Percentiles rank a stretch among this genome's conserved stretches.
phyloP scores from a whole-genome alignment of 1,139 yeast genomes.

The Ashbya aceris region DNA sequence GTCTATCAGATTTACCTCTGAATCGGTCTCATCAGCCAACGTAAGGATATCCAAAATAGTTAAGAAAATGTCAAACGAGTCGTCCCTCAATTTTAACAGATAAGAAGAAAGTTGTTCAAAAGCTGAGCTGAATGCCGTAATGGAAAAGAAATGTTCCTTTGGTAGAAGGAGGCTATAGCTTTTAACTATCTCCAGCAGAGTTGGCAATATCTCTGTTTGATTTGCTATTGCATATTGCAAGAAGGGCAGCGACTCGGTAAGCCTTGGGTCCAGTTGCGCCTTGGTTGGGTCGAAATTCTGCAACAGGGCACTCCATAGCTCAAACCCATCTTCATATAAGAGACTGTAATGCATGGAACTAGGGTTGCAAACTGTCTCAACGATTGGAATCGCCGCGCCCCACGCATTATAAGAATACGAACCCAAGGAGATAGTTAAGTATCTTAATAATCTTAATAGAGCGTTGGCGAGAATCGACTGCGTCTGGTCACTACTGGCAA shows the following conservation, averaged over 20 bases:
- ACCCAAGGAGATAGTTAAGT: conserved; percentile 57
- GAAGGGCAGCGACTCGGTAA: conserved; percentile 25
- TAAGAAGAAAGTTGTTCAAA: conserved; percentile 49
- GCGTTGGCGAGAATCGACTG: conserved; percentile 65
- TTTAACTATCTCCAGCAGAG: conserved; percentile 57
- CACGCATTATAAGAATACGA: conserved; percentile 51
- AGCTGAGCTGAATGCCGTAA: conserved; percentile 33
- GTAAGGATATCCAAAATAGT: conserved; percentile 50
- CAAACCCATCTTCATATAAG: conserved; percentile 80
- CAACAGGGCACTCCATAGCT: conserved; percentile 67
- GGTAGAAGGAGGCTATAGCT: conserved; percentile 60
- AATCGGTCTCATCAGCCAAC: conserved; percentile 19
- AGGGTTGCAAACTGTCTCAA: conserved; percentile 56
- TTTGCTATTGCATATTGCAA: conserved; percentile 40
- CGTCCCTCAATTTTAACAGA: conserved; percentile 59
- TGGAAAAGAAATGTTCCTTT: conserved; percentile 33
- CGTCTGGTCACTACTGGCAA: conserved; percentile 39
- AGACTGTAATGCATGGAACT: conserved; percentile 50
- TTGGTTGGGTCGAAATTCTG: conserved; percentile 37
- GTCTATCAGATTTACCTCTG: conserved; percentile 17
- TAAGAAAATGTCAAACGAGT: conserved; percentile 48
- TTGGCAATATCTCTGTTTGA: conserved; percentile 70
- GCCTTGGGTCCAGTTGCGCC: conserved; percentile 19
- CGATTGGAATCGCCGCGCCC: conserved; percentile 56
- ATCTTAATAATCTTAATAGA: conserved; percentile 59